These are phyloP conservation scores for Pisolithus microcarpus DNA, from an alignment of 768 basidiomycete genomes.

Conservation along the genomic window DNA sequence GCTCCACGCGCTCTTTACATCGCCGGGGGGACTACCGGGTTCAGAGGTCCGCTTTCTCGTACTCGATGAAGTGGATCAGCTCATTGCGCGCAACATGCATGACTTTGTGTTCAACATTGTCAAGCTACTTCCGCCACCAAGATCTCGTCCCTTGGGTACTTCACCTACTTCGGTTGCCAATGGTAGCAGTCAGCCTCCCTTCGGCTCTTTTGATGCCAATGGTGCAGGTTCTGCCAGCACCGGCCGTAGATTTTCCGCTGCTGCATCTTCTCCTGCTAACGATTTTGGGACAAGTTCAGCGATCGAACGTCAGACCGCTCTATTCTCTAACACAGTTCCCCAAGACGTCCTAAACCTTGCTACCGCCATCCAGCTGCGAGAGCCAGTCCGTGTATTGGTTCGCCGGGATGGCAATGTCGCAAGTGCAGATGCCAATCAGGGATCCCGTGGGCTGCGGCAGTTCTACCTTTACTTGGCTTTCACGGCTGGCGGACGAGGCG, in stretches of 20 bases:
- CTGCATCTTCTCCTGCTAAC: slow-evolving; percentile 41
- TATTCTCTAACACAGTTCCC: slow-evolving; percentile 98
- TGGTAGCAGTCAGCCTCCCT: slow-evolving; percentile 32
- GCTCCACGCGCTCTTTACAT: slow-evolving; percentile 83
- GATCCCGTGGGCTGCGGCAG: slow-evolving; percentile 82
- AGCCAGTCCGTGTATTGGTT: slow-evolving; percentile 97
- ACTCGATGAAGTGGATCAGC: slow-evolving; percentile 95
- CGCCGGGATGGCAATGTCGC: slow-evolving; percentile 81
- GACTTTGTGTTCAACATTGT: slow-evolving; percentile 93
- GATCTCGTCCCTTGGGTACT: slow-evolving; percentile 48
- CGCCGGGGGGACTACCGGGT: slow-evolving; percentile 68
- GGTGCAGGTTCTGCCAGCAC: slow-evolving; percentile 28
- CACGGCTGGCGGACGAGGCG: slow-evolving; percentile 73
- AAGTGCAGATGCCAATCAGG: slow-evolving; percentile 60
- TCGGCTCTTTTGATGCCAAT: slow-evolving; percentile 43
- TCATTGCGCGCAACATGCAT: slow-evolving; percentile 94
- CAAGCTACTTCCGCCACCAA: slow-evolving; percentile 84
- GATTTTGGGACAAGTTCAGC: slow-evolving; percentile 28
- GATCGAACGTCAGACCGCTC: slow-evolving; percentile 81
- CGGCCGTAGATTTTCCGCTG: slow-evolving; percentile 54
- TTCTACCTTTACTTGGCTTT: slow-evolving; percentile 96
- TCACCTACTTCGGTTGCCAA: slow-evolving; percentile 29
- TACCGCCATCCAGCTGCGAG: slow-evolving; percentile 84
- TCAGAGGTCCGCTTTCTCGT: slow-evolving; percentile 89
- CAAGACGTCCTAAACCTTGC: slow-evolving; percentile 97